phyloP scores from a whole-genome alignment of 75 land plant genomes.

The Azolla pinnata region DNA sequence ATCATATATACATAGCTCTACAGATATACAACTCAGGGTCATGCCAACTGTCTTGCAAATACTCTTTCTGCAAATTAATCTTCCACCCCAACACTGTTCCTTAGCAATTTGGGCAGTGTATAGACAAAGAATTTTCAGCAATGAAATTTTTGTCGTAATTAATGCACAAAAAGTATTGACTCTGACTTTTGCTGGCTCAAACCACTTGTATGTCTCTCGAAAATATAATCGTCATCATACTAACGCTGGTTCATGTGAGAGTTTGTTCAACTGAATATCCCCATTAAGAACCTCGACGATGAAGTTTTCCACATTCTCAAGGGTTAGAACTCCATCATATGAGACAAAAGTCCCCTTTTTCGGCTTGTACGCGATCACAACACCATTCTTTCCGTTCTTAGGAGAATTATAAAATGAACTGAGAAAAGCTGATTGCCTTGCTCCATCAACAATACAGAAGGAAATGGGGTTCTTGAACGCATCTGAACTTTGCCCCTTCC shows the following conservation, averaged over 20 bases:
- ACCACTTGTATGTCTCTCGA: too few species aligned
- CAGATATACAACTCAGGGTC: too few species aligned
- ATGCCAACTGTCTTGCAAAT: too few species aligned
- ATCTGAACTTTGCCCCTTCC: conserved; percentile 21
- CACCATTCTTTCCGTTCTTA: conserved; percentile 27
- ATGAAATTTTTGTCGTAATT: too few species aligned
- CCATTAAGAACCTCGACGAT: conserved; percentile 57
- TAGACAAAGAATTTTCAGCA: too few species aligned
- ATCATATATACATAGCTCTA: too few species aligned
- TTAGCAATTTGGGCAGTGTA: too few species aligned
- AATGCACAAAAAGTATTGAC: too few species aligned
- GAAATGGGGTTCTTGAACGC: conserved; percentile 33
- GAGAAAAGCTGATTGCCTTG: conserved; percentile 52
- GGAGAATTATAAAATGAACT: conserved; percentile 50
- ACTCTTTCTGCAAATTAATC: too few species aligned
- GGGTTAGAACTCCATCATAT: conserved; percentile 33
- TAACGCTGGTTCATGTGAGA: conserved; percentile 39
- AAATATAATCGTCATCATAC: too few species aligned
- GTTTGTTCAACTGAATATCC: conserved; percentile 52
- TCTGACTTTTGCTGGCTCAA: too few species aligned
- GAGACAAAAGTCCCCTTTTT: conserved; percentile 55
- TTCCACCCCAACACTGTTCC: too few species aligned
- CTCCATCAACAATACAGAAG: conserved; percentile 56
- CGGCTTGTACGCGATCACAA: conserved; percentile 83
- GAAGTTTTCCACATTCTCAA: conserved; percentile 54